Evolutionary conservation across 2,329 filamentous ascomycete species (phyloP), one percentile per base, ranked within the genome.

Genomic region (Cadophora malorum): DNA sequence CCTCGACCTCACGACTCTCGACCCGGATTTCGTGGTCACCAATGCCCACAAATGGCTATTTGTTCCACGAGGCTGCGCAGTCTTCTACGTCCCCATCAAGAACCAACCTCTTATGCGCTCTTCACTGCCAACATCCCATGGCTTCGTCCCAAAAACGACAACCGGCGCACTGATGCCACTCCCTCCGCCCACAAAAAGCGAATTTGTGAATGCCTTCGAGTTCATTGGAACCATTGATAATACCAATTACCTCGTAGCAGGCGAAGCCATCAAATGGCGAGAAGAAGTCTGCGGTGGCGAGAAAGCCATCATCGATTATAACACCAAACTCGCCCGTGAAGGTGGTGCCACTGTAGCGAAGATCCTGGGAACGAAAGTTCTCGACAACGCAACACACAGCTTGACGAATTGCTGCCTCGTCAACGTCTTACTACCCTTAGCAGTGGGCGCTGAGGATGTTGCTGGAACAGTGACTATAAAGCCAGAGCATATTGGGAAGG

Each of bases 1-100:
- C 0, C 79, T 97, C 8, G 87, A 96, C 78, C 80, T 97, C 16
- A 71, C 77, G 0, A 78, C 80, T 4, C 80, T 94, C 2, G 86
- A 94, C 70, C 90, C 93, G 0, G 94, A 97, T 79, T 97, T 97
- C 80, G 92, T 96, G 76, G 86, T 95, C 16, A 90, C 85, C 65
- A 97, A 97, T 78, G 92, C 89, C 74, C 61, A 97, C 82, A 97
- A 97, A 82, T 98, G 95, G 95, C 87, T 97, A 8, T 90, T 88
- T 75, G 87, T 88, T 0, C 95, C 94, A 0, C 88, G 94, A 38
- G 91, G 90, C 19, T 94, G 91, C 76, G 93, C 93, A 2, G 82
- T 96, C 4, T 87, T 97, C 71, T 91, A 96, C 79, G 91, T 96
- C 0, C 91, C 94, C 0, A 68, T 83, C 21, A 85, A 90, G 25